Base-by-base conservation (phyloP, 2,329 filamentous ascomycete species). In the Penicillium capsulatum region DNA sequence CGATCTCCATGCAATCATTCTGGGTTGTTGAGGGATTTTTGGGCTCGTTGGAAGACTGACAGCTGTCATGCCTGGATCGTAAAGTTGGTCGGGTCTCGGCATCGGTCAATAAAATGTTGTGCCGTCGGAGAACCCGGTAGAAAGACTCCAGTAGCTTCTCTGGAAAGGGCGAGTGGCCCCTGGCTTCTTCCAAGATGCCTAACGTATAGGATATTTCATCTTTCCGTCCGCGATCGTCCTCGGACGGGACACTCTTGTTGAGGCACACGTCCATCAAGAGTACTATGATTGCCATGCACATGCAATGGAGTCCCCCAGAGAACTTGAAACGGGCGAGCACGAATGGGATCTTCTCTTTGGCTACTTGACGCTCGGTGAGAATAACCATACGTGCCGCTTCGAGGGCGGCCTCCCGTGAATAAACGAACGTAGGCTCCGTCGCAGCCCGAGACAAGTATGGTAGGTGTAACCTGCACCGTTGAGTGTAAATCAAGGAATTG, bases 261-360 rank as follows among this genome's bases (percentile, higher is more conserved):
- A 62, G 55, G 31, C 63, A 67, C 14, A 63, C 53, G 26, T 68
- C 65, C 51, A 69, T 61, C 5, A 68, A 50, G 1, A 68, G 53
- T 1, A 67, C 61, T 10, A 66, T 58, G 7, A 58, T 61, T 1
- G 64, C 63, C 44, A 69, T 59, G 40, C 65, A 68, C 0, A 68
- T 47, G 27, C 59, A 59, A 17, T 63, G 50, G 8, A 67, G 29
- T 13, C 56, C 49, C 24, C 58, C 60, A 2, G 61, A 38, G 6
- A 58, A 53, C 13, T 48, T 54, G 13, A 61, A 55, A 3, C 59
- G 51, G 11, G 47, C 38, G 17, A 51, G 31, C 0, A 51, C 42
- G 17, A 61, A 54, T 7, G 52, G 45, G 6, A 53, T 22, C 1
- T 30, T 31, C 29, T 57, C 48, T 7, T 33, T 37, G 1, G 54